Evolutionary conservation across 2,329 filamentous ascomycete species (phyloP).

Genomic region (Fusarium sp.): DNA sequence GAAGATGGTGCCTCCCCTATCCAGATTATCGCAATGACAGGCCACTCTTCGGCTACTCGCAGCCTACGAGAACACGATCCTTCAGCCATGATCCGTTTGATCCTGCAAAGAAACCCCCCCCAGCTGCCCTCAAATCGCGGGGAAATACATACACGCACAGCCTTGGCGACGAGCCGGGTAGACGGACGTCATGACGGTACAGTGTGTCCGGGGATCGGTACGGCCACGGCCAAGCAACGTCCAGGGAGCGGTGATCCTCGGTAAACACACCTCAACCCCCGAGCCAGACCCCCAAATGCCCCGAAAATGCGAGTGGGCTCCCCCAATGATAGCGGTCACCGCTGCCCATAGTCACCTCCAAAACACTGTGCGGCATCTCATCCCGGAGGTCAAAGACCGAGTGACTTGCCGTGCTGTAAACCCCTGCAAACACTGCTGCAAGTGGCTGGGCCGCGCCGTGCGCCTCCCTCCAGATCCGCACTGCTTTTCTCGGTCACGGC

Average conservation of each 20-base stretch:
- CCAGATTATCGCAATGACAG: conserved; percentile 10
- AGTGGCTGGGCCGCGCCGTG: conserved; percentile 40
- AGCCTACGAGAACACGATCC: conserved; percentile 10
- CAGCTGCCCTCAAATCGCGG: conserved; percentile 26
- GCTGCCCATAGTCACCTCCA: conserved; percentile 36
- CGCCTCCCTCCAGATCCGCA: conserved; percentile 18
- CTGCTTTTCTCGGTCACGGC: conserved; percentile 37
- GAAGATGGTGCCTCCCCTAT: conserved; percentile 34
- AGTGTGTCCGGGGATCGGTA: conserved; percentile 33
- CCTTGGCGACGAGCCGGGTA: conserved; percentile 20
- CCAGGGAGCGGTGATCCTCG: conserved; percentile 29
- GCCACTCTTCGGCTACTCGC: conserved; percentile 3
- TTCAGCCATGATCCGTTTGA: conserved; percentile 8
- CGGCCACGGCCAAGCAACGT: conserved; percentile 22
- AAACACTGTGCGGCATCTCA: conserved; percentile 37
- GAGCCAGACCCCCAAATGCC: conserved; percentile 27
- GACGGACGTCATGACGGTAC: conserved; percentile 29
- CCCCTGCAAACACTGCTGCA: conserved; percentile 20
- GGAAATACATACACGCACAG: conserved; percentile 17
- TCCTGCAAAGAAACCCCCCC: not conserved
- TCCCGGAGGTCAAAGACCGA: conserved; percentile 34
- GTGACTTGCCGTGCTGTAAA: conserved; percentile 21
- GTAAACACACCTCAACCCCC: conserved; percentile 38
- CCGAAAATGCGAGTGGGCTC: conserved; percentile 30
- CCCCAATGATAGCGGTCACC: conserved; percentile 32